Base-by-base conservation (phyloP, 352 stramenopile species). In the Phytopythium delawarense region DNA sequence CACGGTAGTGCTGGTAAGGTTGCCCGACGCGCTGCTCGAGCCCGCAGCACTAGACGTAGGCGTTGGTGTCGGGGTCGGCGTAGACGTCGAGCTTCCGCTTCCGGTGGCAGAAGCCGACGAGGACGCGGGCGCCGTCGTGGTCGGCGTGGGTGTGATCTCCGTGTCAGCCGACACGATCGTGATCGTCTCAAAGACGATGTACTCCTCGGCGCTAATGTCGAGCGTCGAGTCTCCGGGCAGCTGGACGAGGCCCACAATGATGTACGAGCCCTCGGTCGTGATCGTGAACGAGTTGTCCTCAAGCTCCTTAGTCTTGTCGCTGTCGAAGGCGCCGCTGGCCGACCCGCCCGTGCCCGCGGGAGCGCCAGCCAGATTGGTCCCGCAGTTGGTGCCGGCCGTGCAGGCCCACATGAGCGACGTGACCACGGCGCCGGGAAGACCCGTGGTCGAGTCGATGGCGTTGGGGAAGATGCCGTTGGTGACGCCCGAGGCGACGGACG, bases 141-240 rank as follows among this genome's bases (percentile, higher is more conserved):
- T 44, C 2, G 70, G 56, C 18, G 70, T 58, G 1, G 70, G 59
- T 42, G 71, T 71, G 60, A 88, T 79, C n/a, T 52, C 18, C 25
- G 66, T 66, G 49, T 73, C 70, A 1, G 69, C 70, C 13, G 81
- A 79, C 39, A 88, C 75, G 52, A 93, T 65, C 57, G 64, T 80
- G 68, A 91, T 78, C 55, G 81, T 90, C 59, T 81, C 70, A 63
- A 93, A 87, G 13, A 76, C 70, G 20, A 93, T 25, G 63, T 84
- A 93, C 64, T 93, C 80, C 34, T 72, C 74, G 25, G 71, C 77
- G 64, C 64, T 76, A 20, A 91, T 60, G 13, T 72, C 68, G 30
- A 89, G 74, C 30, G 66, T 57, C 13, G 68, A 57, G 59, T 90
- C 78, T 12, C 80, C 80, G 0, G 80, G 79, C n/a, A 93, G 59